phyloP scores from a whole-genome alignment of 2,329 filamentous ascomycete species.

The Trichothecium sympodiale region DNA sequence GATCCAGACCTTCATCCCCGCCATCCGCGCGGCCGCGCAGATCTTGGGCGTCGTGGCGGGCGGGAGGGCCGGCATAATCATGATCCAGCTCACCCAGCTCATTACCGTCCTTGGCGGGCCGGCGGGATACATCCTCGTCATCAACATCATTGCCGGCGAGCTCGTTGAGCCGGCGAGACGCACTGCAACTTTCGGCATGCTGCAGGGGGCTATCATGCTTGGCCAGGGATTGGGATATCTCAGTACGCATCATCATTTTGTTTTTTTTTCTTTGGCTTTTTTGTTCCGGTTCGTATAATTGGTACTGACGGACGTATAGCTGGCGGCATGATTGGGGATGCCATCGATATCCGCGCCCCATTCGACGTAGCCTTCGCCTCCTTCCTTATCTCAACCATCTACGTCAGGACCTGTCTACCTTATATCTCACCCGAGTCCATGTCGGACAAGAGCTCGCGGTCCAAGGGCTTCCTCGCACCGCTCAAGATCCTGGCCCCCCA shows the following conservation, averaged over 20 bases:
- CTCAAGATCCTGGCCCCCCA: constrained; percentile 50
- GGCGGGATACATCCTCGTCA: constrained; percentile 55
- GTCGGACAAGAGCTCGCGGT: constrained; percentile 16
- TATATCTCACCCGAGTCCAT: constrained; percentile 36
- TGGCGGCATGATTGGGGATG: constrained; percentile 54
- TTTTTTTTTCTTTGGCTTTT: no score
- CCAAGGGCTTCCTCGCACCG: constrained; percentile 46
- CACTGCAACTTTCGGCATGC: constrained; percentile 52
- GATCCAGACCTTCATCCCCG: constrained; percentile 53
- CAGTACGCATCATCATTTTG: no score
- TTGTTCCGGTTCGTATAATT: neutral
- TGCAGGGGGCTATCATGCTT: constrained; percentile 58
- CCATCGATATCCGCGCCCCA: constrained; percentile 50
- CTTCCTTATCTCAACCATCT: constrained; percentile 35
- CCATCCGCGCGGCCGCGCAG: constrained; percentile 51
- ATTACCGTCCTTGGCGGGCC: constrained; percentile 60
- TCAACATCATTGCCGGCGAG: constrained; percentile 60
- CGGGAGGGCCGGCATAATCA: constrained; percentile 50
- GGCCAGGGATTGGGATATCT: constrained; percentile 55
- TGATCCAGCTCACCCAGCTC: constrained; percentile 56
- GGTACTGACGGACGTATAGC: constrained; percentile 22
- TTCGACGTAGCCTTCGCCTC: constrained; percentile 53
- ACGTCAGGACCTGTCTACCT: constrained; percentile 29
- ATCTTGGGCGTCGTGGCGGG: constrained; percentile 53
- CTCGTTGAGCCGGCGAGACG: constrained; percentile 46